Evolutionary conservation across 768 basidiomycete species (phyloP).

Genomic region (Termitomyces sp.): DNA sequence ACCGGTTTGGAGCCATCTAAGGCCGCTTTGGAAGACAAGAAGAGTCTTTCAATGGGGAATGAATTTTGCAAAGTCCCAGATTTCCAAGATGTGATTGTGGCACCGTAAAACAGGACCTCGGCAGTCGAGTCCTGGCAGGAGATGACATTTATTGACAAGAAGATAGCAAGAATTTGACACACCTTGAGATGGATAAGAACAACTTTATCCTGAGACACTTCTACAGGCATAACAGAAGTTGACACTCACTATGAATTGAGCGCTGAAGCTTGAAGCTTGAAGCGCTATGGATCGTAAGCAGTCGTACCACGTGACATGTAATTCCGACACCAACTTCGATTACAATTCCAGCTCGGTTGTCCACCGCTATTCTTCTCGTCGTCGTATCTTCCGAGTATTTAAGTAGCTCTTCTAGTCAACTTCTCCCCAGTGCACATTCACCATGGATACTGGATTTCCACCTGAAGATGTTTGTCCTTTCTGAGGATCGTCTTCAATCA

Average conservation of each 20-base stretch:
- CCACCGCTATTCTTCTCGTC: not conserved
- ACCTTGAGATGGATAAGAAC: slow-evolving; percentile 63
- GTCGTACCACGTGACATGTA: not conserved
- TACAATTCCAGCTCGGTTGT: too few species aligned
- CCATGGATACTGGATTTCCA: slow-evolving; percentile 62
- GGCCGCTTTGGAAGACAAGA: slow-evolving; percentile 73
- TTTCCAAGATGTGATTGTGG: slow-evolving; percentile 87
- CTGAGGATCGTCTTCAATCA: slow-evolving; percentile 14
- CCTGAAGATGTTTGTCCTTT: slow-evolving; percentile 57
- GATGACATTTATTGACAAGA: not conserved
- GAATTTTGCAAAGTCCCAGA: slow-evolving; percentile 29
- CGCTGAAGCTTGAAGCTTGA: not conserved
- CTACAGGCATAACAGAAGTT: slow-evolving; percentile 46
- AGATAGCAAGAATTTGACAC: slow-evolving; percentile 3
- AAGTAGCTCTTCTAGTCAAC: not conserved
- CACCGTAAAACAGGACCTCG: slow-evolving; percentile 74
- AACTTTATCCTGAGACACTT: slow-evolving; percentile 35
- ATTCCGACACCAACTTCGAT: not conserved
- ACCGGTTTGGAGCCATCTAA: slow-evolving; percentile 78
- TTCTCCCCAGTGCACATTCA: not conserved
- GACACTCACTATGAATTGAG: not conserved
- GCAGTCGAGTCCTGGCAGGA: slow-evolving; percentile 52
- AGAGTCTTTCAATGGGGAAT: slow-evolving; percentile 60
- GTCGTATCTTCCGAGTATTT: not conserved
- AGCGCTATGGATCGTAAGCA: not conserved